These are phyloP conservation scores for Fusarium illudens DNA, from an alignment of 2,329 filamentous ascomycete species.

Conservation along the genomic window DNA sequence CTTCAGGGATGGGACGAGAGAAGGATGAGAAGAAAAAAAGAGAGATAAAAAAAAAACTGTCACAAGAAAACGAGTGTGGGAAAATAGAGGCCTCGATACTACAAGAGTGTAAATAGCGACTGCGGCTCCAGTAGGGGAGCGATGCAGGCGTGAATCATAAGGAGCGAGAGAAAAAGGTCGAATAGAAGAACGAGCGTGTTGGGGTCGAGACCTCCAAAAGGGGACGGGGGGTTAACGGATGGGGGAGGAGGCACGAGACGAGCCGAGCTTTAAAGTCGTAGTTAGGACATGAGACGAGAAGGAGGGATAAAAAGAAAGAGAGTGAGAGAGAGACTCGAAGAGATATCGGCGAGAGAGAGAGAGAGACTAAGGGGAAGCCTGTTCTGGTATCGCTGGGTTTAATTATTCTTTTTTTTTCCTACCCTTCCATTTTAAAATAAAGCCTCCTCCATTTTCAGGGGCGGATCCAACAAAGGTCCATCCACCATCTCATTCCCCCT, in stretches of 20 bases:
- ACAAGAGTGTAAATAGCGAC: conserved; percentile 28
- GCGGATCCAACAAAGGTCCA: conserved; percentile 39
- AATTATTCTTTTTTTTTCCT: conserved; percentile 40
- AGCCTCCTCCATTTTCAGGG: conserved; percentile 41
- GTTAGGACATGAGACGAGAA: conserved; percentile 19
- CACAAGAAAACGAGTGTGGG: conserved; percentile 25
- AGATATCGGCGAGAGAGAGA: conserved; percentile 18
- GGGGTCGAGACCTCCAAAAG: conserved; percentile 41
- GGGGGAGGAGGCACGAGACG: conserved; percentile 9
- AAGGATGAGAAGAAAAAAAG: conserved; percentile 8
- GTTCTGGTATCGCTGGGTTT: conserved; percentile 37
- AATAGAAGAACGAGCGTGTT: conserved; percentile 43
- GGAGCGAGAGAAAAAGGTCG: conserved; percentile 36
- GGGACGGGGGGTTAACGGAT: conserved; percentile 1
- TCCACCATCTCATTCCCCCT: conserved; percentile 3
- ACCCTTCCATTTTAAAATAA: conserved; percentile 41
- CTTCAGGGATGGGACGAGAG: conserved; percentile 3
- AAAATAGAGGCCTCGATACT: conserved; percentile 21
- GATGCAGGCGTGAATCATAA: conserved; percentile 43
- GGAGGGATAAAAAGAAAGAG: conserved; percentile 20
- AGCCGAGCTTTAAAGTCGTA: conserved; percentile 11
- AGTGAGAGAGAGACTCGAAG: conserved; percentile 7
- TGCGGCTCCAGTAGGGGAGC: conserved; percentile 44
- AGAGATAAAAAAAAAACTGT: neutral
- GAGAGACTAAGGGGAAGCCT: conserved; percentile 36